phyloP scores from a whole-genome alignment of 1,284 basidiomycete genomes.

The Cystobasidium sp. region DNA sequence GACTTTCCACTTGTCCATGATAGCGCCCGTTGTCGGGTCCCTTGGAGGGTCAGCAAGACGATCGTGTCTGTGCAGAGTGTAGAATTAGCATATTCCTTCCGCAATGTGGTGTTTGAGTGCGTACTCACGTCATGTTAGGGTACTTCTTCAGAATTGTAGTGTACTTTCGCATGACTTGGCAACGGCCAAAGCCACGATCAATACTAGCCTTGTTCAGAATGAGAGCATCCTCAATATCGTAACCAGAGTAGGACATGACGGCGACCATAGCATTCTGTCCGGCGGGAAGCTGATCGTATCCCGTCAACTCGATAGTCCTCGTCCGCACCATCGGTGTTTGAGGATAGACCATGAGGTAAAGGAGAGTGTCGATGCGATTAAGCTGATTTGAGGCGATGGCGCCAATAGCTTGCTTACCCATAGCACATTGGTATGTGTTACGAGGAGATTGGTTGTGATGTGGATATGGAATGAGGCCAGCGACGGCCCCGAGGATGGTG shows the following conservation, averaged over 20 bases:
- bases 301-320: constrained; percentile 94
- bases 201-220: constrained; percentile 96
- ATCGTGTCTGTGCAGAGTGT: constrained; percentile 84
- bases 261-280: constrained; percentile 99
- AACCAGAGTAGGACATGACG: constrained; percentile 98
- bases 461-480: constrained; percentile 97
- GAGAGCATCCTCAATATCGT: constrained; percentile 98
- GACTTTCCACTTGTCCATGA: constrained; percentile 79
- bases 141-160: constrained; percentile 93
- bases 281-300: constrained; percentile 94
- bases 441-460: constrained; percentile 99
- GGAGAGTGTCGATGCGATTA: constrained; percentile 95
- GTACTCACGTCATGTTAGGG: constrained; percentile 89
- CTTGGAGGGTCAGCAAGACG: constrained; percentile 89
- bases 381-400: constrained; percentile 98
- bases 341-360: constrained; percentile 98
- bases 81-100: too few species aligned
- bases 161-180: constrained; percentile 96
- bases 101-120: too few species aligned
- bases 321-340: constrained; percentile 99
- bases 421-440: constrained; percentile 99
- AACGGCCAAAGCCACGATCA: constrained; percentile 95
- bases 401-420: constrained; percentile 99
- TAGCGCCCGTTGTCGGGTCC: constrained; percentile 71
- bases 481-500: constrained; percentile 94